phyloP scores from a whole-genome alignment of 2,329 filamentous ascomycete genomes.

The Myriosclerotinia duriaeana region DNA sequence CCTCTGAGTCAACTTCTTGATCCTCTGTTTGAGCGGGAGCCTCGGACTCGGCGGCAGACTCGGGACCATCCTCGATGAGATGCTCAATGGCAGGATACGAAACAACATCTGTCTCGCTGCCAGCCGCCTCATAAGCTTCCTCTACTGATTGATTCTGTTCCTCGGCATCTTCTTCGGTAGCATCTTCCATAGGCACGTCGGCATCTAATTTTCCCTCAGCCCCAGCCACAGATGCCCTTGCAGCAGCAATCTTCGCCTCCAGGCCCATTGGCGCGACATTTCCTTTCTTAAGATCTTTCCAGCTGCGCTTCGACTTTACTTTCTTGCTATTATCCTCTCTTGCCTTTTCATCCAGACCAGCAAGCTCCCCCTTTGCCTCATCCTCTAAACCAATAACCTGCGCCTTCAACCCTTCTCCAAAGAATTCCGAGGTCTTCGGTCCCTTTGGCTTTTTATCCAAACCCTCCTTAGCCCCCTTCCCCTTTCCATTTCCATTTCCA shows the following conservation, averaged over 20 bases:
- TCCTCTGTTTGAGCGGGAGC: slow-evolving; percentile 1
- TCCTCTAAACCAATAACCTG: slow-evolving; percentile 1
- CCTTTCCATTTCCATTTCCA: background rate
- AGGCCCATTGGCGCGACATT: slow-evolving; percentile 5
- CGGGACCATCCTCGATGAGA: background rate
- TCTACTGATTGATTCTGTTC: background rate
- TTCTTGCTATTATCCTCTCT: slow-evolving; percentile 1
- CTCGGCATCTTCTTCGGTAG: background rate
- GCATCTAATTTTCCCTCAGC: background rate
- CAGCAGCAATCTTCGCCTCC: slow-evolving; percentile 10
- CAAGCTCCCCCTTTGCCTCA: background rate
- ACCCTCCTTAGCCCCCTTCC: background rate
- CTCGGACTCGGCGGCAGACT: background rate
- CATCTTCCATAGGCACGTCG: slow-evolving; percentile 14
- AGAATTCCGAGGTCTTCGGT: slow-evolving; percentile 17
- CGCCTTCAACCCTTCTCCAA: background rate
- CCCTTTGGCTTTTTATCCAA: slow-evolving; percentile 7
- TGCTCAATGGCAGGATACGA: slow-evolving; percentile 13
- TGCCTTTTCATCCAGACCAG: background rate
- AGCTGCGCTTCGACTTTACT: slow-evolving; percentile 17
- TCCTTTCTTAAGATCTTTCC: slow-evolving; percentile 5
- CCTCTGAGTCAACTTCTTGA: background rate
- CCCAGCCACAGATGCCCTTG: background rate
- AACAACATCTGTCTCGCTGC: background rate
- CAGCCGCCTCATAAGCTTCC: background rate